Percentiles rank a stretch among this genome's conserved stretches.
These are phyloP conservation scores for Auriscalpium microsporum DNA, from an alignment of 768 basidiomycete species.

Conservation along the genomic window DNA sequence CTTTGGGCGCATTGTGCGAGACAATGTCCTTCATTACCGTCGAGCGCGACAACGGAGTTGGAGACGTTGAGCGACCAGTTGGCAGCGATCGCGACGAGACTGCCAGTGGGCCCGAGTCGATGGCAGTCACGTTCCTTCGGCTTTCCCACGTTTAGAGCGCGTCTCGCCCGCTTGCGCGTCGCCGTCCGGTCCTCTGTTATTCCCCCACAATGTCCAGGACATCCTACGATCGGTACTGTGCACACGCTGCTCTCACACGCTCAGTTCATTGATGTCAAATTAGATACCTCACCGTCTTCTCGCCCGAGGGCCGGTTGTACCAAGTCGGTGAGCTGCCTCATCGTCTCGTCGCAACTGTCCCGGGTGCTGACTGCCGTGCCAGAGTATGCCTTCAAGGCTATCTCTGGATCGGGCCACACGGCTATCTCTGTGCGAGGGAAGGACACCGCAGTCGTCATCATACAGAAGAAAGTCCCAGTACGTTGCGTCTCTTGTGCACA, in stretches of 20 bases:
- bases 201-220: conserved; percentile 73
- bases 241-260: background rate
- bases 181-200: conserved; percentile 35
- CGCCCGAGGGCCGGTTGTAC: conserved; percentile 93
- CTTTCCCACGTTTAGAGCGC: background rate
- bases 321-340: conserved; percentile 77
- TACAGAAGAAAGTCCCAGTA: conserved; percentile 97
- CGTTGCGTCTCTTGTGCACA: conserved; percentile 1
- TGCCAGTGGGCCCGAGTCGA: background rate
- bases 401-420: conserved; percentile 94
- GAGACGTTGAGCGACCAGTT: background rate
- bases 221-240: conserved; percentile 76
- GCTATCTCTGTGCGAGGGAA: conserved; percentile 88
- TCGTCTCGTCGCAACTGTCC: too few species aligned
- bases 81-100: background rate
- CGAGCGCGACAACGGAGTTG: background rate
- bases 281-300: conserved; percentile 95
- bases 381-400: conserved; percentile 99
- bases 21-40: conserved; percentile 73
- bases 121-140: background rate
- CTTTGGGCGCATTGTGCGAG: conserved; percentile 71
- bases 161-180: conserved; percentile 48
- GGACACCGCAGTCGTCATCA: conserved; percentile 92
- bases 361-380: background rate
- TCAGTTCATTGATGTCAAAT: background rate